Conservation (phyloP, 768 basidiomycete genomes). For the Suillus discolor region DNA sequence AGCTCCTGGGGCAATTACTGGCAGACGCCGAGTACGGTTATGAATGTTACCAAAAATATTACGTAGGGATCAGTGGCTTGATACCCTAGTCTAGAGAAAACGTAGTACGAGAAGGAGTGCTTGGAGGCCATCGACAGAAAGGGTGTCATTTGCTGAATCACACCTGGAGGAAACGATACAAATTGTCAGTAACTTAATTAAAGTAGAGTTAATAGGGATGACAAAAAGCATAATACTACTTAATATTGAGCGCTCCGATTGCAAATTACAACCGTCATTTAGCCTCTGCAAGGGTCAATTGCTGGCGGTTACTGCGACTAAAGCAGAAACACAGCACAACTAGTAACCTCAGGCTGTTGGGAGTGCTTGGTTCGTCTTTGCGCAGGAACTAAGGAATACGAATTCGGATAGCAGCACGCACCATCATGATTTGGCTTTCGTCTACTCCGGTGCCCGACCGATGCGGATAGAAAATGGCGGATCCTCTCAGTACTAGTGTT, state of each 20-base stretch:
- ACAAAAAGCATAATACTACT: neutral
- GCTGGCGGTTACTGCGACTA: constrained; percentile 14
- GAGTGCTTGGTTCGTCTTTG: constrained; percentile 17
- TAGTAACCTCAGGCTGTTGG: constrained; percentile 7
- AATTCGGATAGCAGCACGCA: neutral
- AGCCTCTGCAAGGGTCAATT: constrained; percentile 5
- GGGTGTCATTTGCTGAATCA: neutral
- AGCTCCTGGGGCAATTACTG: neutral
- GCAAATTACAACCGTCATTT: constrained; percentile 19
- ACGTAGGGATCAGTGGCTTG: too few species aligned
- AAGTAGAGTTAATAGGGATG: neutral
- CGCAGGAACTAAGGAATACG: neutral
- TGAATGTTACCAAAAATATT: neutral
- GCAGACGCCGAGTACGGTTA: neutral
- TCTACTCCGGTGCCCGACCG: neutral
- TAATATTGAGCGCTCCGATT: constrained; percentile 8
- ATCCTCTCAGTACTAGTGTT: neutral
- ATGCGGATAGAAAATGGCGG: neutral
- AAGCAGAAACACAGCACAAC: constrained; percentile 15
- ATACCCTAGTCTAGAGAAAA: neutral
- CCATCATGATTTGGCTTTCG: neutral
- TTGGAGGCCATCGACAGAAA: neutral
- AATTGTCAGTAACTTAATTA: neutral
- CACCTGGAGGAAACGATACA: neutral
- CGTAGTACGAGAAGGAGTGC: neutral